Base-by-base conservation (phyloP, 1,284 basidiomycete species). In the Ganoderma leucocontextum region DNA sequence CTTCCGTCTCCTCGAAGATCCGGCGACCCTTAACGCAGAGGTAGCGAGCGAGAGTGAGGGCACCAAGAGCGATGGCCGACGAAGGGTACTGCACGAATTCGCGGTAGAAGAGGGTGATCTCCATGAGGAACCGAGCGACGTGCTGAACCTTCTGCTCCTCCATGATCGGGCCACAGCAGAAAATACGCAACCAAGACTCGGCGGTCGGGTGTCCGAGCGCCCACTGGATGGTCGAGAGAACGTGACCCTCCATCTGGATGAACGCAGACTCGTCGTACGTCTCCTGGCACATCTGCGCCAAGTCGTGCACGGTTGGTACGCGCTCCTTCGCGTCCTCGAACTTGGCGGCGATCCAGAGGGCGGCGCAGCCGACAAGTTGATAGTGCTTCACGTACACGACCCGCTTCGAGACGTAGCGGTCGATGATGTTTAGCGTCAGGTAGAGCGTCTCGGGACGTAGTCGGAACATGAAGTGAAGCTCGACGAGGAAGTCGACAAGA, bases 361-460 rank as follows among this genome's bases (percentile, higher is more conserved):
- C 96, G 15, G 97, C 95, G 77, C 98, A 99, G 41, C 98, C 98
- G 64, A 99, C 97, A 63, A 99, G 93, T 80, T 99, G 98, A 80
- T 99, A 99, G 83, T 99, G 98, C 82, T 98, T 98, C 85, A 97
- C 96, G 84, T 96, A 99, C 65, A 99, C 98, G 74, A 99, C 94
- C 58, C 98, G 95, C 75, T 97, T 96, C 63, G 98, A 99, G 38
- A 99, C 95, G 82, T 99, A 99, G 75, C 98, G 96, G 82, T 99
- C 98, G 80, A 99, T 92, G 79, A 99, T 97, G 86, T 99, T 99
- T 83, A 99, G 89, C 35, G 97, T 95, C 78, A 99, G 93, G 82
- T 98, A 99, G 69, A 99, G 89, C 1, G 98, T 99, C 84, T 99
- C 98, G 12, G 98, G 96, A 44, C 97, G 95, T 53, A 99, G 90